Conservation (phyloP, 2,329 filamentous ascomycete genomes). For the Monilinia laxa region DNA sequence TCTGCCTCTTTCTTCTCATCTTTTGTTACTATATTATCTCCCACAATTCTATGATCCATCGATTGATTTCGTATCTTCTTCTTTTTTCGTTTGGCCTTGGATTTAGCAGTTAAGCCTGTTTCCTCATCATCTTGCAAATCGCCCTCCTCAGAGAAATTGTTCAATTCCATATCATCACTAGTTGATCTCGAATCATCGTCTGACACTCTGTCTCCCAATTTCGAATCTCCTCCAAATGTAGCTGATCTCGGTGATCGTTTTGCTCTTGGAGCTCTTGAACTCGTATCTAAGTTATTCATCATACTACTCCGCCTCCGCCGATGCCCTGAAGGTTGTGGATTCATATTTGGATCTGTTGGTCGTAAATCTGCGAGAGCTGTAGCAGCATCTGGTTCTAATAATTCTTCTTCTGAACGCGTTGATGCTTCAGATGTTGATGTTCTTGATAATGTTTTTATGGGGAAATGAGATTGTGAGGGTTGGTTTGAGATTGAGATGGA, state of each 20-base stretch:
- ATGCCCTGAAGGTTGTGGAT: conserved; percentile 35
- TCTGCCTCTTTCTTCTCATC: conserved; percentile 76
- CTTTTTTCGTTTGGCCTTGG: conserved; percentile 65
- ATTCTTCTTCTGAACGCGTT: conserved; percentile 26
- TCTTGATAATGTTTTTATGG: conserved; percentile 25
- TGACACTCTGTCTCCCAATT: conserved; percentile 26
- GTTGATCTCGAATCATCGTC: conserved; percentile 37
- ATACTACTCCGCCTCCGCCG: conserved; percentile 39
- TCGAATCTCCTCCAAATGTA: conserved; percentile 30
- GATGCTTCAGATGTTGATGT: conserved; percentile 27
- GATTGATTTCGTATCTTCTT: conserved; percentile 66
- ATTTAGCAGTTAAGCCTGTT: conserved; percentile 75
- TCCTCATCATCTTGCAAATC: conserved; percentile 84
- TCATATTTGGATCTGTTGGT: conserved; percentile 32
- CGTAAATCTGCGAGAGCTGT: conserved; percentile 30
- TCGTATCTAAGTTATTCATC: conserved; percentile 34
- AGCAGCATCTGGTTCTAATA: conserved; percentile 33
- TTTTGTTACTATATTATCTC: conserved; percentile 59
- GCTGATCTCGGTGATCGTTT: conserved; percentile 29
- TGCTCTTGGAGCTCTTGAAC: conserved; percentile 20
- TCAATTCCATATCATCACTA: conserved; percentile 56
- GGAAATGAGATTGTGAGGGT: conserved; percentile 23
- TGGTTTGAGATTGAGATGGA: neutral
- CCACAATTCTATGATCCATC: conserved; percentile 68
- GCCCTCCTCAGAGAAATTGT: conserved; percentile 64